Base-by-base conservation (phyloP, 2,329 filamentous ascomycete genomes). In the Exophiala mesophila region DNA sequence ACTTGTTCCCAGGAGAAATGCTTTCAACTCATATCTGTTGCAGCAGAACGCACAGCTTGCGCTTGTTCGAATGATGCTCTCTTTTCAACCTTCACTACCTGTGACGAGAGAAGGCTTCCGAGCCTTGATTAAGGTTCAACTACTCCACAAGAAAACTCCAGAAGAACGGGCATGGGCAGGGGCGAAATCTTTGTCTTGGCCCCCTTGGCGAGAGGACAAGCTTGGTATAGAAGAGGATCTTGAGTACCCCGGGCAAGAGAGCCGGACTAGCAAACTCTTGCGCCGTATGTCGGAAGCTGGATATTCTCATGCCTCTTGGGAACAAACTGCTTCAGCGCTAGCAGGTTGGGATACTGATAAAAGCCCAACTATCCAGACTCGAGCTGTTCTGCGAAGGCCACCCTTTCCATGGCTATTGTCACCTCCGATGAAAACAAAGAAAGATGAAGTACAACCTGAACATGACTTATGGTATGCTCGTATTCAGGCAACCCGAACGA, bases 161-260 rank as follows among this genome's bases (percentile, higher is more conserved):
- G 60, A 64, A 19, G 79, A 83, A 54, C 69, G 64, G 19, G 67
- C 76, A 45, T 82, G 77, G 70, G 77, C 77, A 2, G 63, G 67
- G 32, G 63, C 80, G 15, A 80, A 82, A 62, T 69, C 76, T 2
- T 62, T 69, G 6, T 77, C 75, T 5, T 83, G 79, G 79, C 79
- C 79, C 10, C 79, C 79, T 0, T 83, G 78, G 77, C 81, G 80
- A 57, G 72, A 77, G 55, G 73, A 78, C 34, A 75, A 69, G 39
- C 71, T 76, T 12, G 77, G 76, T 1, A 75, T 82, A 55, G 78
- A 83, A 55, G 68, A 70, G n/a, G 65, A 70, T 10, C 72, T 77
- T 41, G 73, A 70, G 8, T 69, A 71, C 33, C 72, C 77, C 29
- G 71, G 76, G 44, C 76, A 76, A 46, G 66, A 66, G 20, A 80